Base-by-base conservation (phyloP, 1,139 yeast species). In the Pichia sp. region DNA sequence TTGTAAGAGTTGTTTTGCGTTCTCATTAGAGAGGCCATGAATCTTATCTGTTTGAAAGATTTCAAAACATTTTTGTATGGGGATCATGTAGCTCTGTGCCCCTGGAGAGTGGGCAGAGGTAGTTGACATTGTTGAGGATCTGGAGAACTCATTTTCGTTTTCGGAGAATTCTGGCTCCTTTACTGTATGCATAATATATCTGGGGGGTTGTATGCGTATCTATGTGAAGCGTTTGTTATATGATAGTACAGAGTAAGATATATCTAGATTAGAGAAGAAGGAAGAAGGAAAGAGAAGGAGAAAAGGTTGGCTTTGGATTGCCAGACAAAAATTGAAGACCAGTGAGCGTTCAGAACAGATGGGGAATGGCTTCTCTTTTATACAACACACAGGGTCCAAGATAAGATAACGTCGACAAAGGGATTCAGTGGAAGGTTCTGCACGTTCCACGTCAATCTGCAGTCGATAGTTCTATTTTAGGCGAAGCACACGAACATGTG, bases 21-120 rank as follows among this genome's bases (percentile, higher is more conserved):
- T 64, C 4, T 47, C 43, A 2, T 55, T 45, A 2, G 67, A 45
- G 29, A 79, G 63, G n/a, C 91, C 88, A 38, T 58, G 60, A 3
- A 60, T 54, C 12, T 59, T 33, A 50, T 65, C 56, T 3, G 79
- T 64, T 3, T 53, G 49, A 47, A 65, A 73, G 5, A 51, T 29
- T 17, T 57, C 51, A 16, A 62, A 64, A 18, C 67, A 66, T 38
- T 63, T 56, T 7, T 56, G 53, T 26, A 63, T 49, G 0, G 63
- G 35, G 12, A 65, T 48, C 39, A 69, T 53, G 45, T 64, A 64
- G n/a, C 50, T 33, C 29, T 46, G 47, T 14, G 37, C 20, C 15
- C 41, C 48, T 5, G 27, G 16, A 11, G 27, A 18, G 14, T 25
- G 27, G 10, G 3, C 6, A 6, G 27, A n/a, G 12, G 33, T 38